These are phyloP conservation scores for Trichosphaerium sp. DNA, from an alignment of 78 protist species.

Conservation along the genomic window DNA sequence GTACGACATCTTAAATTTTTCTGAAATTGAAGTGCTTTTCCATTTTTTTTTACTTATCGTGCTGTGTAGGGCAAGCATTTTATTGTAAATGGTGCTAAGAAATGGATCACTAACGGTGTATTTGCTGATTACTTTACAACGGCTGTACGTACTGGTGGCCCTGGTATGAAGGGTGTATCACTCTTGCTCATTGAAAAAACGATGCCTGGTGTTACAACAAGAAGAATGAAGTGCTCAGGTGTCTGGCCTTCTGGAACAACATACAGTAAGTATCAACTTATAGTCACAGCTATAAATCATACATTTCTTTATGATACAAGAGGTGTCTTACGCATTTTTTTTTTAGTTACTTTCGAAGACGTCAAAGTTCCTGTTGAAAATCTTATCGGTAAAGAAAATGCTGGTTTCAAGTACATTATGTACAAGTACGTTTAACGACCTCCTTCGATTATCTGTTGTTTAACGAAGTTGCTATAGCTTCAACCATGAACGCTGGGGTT, in stretches of 20 bases:
- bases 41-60: too few relatives aligned
- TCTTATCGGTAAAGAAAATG: neutral
- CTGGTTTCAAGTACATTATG: neutral
- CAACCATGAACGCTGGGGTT: neutral
- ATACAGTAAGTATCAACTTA: too few relatives aligned
- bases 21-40: too few relatives aligned
- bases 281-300: neutral
- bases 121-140: neutral
- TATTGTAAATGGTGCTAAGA: neutral
- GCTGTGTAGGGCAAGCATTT: neutral
- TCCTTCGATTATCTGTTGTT: too few relatives aligned
- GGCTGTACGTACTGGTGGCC: neutral
- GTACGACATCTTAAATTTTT: too few relatives aligned
- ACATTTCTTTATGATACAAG: neutral
- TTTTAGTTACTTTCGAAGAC: neutral
- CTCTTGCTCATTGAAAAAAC: neutral
- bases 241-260: neutral
- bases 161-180: neutral
- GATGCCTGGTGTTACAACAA: neutral
- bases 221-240: neutral
- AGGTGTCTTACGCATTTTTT: neutral
- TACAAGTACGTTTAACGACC: too few relatives aligned
- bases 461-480: too few relatives aligned
- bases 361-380: neutral
- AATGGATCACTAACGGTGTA: conserved; percentile 5